Evolutionary conservation across 192 early-diverging fungal genomes (phyloP).

Genomic region (Coemansia sp.): DNA sequence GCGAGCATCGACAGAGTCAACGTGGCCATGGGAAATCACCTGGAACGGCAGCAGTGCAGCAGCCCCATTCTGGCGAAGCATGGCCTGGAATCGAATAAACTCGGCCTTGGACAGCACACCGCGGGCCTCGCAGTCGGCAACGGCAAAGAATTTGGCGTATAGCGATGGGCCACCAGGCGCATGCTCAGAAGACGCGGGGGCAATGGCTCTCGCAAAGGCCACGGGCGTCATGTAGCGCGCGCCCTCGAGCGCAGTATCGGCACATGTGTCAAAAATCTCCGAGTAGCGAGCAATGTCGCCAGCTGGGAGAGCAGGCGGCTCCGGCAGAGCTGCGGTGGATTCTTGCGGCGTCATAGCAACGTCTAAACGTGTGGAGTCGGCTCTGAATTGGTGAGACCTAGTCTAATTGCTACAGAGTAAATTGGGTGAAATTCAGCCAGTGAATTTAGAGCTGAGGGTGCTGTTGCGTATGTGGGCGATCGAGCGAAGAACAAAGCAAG

Average conservation of each 20-base stretch:
- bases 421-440: background rate
- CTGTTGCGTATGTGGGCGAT: background rate
- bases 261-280: slow-evolving; percentile 46
- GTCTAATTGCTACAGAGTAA: background rate
- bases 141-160: slow-evolving; percentile 49
- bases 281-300: slow-evolving; percentile 33
- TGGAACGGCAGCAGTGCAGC: slow-evolving; percentile 55
- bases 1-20: slow-evolving; percentile 12
- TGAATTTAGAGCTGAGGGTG: background rate
- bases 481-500: background rate
- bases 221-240: slow-evolving; percentile 41
- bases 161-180: slow-evolving; percentile 5
- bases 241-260: slow-evolving; percentile 39
- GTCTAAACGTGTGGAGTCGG: background rate
- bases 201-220: slow-evolving; percentile 46
- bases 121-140: slow-evolving; percentile 46
- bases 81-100: slow-evolving; percentile 53
- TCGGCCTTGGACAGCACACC: slow-evolving; percentile 53
- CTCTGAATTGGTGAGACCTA: background rate
- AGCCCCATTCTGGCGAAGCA: slow-evolving; percentile 55
- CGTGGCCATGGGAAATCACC: slow-evolving; percentile 18
- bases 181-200: slow-evolving; percentile 15
- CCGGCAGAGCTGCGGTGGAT: background rate
- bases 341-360: slow-evolving; percentile 4
- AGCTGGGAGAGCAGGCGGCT: slow-evolving; percentile 18